Base-by-base conservation (phyloP, 2,329 filamentous ascomycete genomes). In the Aspergillus phoenicis region DNA sequence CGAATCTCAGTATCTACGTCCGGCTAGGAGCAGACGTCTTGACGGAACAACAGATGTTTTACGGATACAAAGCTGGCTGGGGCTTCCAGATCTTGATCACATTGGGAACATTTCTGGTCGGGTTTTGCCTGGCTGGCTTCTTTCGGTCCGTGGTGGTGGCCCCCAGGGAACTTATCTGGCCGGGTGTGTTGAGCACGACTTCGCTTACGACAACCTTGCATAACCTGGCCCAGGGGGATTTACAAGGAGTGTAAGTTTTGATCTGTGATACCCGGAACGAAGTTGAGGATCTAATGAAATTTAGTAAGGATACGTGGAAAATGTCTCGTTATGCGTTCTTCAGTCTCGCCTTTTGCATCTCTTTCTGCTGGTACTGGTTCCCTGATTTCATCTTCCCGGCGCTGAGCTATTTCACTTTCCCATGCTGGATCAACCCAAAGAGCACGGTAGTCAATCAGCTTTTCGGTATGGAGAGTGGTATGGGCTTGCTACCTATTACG, bases 141-240 rank as follows among this genome's bases (percentile, higher is more conserved):
- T 82, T 89, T 77, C 82, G 87, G 47, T 83, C 83, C 61, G 87
- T 87, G 62, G 73, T 89, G 3, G 74, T 77, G 0, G 64, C 67
- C 28, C 75, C 75, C 3, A 85, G 86, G 0, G 83, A 87, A 13
- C 87, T 90, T 82, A 88, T 85, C 2, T 85, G 84, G 84, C 83
- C 82, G 0, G 75, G 77, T 2, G 77, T 79, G 0, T 68, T 85
- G 5, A 61, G 68, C 11, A 86, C 87, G 24, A 86, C 89, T 11
- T 85, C 87, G 0, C 73, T 91, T 24, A 86, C 90, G 78, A 87
- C 89, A 66, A 86, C 87, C 63, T 87, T 91, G 81, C 88, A 91
- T 67, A 73, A 75, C 28, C 86, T 84, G 0, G 83, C 82, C 79
- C 82, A 82, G 2, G 71, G 73, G 2, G 75, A 77, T 0, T 69